phyloP scores from a whole-genome alignment of 2,329 filamentous ascomycete genomes.

The Cladosporium sp. region DNA sequence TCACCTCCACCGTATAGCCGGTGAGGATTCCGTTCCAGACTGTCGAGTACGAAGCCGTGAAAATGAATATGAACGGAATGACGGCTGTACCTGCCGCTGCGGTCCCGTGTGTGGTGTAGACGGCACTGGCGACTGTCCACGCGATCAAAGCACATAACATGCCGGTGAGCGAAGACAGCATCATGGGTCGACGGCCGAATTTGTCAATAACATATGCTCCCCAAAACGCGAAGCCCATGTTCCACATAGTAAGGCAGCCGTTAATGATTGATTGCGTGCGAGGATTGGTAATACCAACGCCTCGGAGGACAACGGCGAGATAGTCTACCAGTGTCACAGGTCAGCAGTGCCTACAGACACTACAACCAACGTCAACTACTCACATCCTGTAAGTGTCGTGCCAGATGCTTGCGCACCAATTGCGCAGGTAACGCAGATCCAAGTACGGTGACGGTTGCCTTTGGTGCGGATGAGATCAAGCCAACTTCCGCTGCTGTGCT shows the following conservation, averaged over 20 bases:
- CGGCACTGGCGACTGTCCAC: slow-evolving; percentile 29
- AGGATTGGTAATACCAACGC: slow-evolving; percentile 25
- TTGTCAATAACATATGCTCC: slow-evolving; percentile 24
- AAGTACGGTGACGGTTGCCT: slow-evolving; percentile 47
- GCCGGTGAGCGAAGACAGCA: slow-evolving; percentile 26
- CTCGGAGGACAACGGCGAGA: slow-evolving; percentile 23
- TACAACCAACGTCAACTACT: not conserved
- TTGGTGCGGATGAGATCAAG: slow-evolving; percentile 39
- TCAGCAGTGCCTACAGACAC: not conserved
- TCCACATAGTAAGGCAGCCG: slow-evolving; percentile 52
- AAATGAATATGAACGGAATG: slow-evolving; percentile 20
- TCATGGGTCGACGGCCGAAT: slow-evolving; percentile 22
- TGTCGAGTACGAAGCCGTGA: slow-evolving; percentile 24
- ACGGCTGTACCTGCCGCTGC: slow-evolving; percentile 19
- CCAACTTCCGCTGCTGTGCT: slow-evolving; percentile 39
- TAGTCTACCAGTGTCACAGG: slow-evolving; percentile 15
- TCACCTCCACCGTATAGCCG: slow-evolving; percentile 38
- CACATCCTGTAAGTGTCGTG: slow-evolving; percentile 40
- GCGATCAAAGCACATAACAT: slow-evolving; percentile 24
- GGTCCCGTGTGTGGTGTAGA: slow-evolving; percentile 16
- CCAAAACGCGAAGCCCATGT: slow-evolving; percentile 42
- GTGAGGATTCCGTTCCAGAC: slow-evolving; percentile 35
- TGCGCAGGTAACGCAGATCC: slow-evolving; percentile 46
- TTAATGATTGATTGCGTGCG: slow-evolving; percentile 33
- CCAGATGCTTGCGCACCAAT: slow-evolving; percentile 52